A percentile compares a stretch with the other conserved stretches of the same genome.
These are phyloP conservation scores for Cylindrotheca fusiformis DNA, from an alignment of 108 stramenopile species.

Conservation along the genomic window DNA sequence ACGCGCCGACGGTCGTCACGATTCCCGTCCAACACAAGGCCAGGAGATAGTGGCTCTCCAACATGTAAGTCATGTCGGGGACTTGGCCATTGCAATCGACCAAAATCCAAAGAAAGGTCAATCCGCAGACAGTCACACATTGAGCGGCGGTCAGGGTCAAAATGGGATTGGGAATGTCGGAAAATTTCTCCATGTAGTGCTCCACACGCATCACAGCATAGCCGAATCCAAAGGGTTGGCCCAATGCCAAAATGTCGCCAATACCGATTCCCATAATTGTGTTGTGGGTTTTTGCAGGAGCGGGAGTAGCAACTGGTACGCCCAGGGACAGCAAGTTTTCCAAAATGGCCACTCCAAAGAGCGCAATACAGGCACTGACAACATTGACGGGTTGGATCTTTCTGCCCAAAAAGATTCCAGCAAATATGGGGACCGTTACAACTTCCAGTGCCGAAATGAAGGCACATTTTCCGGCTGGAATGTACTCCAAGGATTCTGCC, in stretches of 20 bases:
- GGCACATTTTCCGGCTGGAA: slow-evolving; percentile 32
- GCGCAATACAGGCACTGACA: slow-evolving; percentile 12
- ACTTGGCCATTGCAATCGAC: slow-evolving; percentile 1
- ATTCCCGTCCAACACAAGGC: slow-evolving; percentile 68
- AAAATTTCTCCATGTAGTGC: slow-evolving; percentile 13
- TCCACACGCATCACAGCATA: slow-evolving; percentile 50
- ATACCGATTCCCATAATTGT: slow-evolving; percentile 30
- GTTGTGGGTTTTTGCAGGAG: slow-evolving; percentile 20
- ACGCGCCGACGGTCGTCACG: slow-evolving; percentile 63
- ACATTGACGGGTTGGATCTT: slow-evolving; percentile 9
- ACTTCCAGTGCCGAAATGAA: slow-evolving; percentile 66
- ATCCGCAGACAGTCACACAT: slow-evolving; percentile 36
- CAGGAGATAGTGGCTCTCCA: slow-evolving; percentile 14
- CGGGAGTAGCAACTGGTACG: slow-evolving; percentile 38
- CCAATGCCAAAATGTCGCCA: slow-evolving; percentile 46
- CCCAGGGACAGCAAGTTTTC: slow-evolving; percentile 32
- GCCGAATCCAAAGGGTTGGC: slow-evolving; percentile 59
- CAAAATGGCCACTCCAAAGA: slow-evolving; percentile 16
- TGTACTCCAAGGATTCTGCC: slow-evolving; percentile 16
- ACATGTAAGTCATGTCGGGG: slow-evolving; percentile 12
- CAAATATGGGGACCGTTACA: slow-evolving; percentile 53
- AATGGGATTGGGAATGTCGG: slow-evolving; percentile 25
- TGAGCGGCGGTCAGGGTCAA: slow-evolving; percentile 51
- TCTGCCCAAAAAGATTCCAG: slow-evolving; percentile 18
- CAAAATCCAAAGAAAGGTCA: slow-evolving; percentile 9